These are phyloP conservation scores for Radiomyces spectabilis DNA, from an alignment of 192 early-diverging fungal genomes.

Conservation along the genomic window DNA sequence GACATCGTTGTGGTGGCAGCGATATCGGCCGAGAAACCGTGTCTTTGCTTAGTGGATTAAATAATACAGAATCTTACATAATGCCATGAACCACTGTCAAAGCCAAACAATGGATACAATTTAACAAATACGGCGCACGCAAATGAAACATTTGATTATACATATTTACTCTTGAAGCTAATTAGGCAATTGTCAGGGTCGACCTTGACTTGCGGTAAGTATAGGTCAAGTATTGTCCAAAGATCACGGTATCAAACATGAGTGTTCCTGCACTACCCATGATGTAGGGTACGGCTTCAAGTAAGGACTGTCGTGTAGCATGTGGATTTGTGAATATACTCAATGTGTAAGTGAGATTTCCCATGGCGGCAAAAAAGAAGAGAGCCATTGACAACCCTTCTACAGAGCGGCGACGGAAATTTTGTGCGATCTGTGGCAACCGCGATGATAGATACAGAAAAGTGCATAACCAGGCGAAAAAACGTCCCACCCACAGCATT, in stretches of 20 bases:
- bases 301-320: slow-evolving; percentile 20
- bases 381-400: slow-evolving; percentile 66
- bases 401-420: slow-evolving; percentile 48
- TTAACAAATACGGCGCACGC: too few species aligned
- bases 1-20: too few species aligned
- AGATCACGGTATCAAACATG: slow-evolving; percentile 60
- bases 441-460: slow-evolving; percentile 61
- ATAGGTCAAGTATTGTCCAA: slow-evolving; percentile 33
- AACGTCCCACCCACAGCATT: slow-evolving; percentile 36
- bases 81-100: too few species aligned
- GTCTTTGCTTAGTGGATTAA: too few species aligned
- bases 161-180: too few species aligned
- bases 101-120: too few species aligned
- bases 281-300: slow-evolving; percentile 43
- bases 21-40: too few species aligned
- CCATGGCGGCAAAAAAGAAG: slow-evolving; percentile 67
- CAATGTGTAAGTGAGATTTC: slow-evolving; percentile 57
- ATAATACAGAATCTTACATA: too few species aligned
- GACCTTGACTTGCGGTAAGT: background rate
- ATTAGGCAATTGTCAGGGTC: background rate
- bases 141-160: too few species aligned
- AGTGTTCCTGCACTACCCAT: slow-evolving; percentile 64
- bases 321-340: slow-evolving; percentile 43
- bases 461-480: slow-evolving; percentile 62
- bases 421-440: slow-evolving; percentile 71